phyloP scores from a whole-genome alignment of 139 green algal species.

The Picochlorum sp. region DNA sequence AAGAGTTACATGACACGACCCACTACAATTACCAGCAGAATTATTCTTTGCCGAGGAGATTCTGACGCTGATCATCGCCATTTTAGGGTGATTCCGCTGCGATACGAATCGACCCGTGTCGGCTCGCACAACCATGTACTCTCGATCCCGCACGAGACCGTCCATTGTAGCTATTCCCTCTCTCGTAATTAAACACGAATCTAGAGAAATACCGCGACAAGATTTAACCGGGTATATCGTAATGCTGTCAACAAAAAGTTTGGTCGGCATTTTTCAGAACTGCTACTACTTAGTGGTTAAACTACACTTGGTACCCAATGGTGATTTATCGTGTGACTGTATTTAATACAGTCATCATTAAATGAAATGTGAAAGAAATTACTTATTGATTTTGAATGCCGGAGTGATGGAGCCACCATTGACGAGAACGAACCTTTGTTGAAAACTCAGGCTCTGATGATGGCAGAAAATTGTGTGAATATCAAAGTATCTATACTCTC shows the following conservation, averaged over 20 bases:
- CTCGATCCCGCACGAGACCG: conserved; percentile 41
- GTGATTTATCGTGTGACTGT: no score
- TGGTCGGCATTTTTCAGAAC: no score
- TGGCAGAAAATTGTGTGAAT: conserved; percentile 16
- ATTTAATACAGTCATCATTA: no score
- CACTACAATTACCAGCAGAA: no score
- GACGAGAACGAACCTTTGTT: conserved; percentile 25
- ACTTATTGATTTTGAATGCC: conserved; percentile 5
- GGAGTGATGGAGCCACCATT: conserved; percentile 31
- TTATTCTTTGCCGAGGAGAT: no score
- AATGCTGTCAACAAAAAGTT: no score
- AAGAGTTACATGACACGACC: no score
- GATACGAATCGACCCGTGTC: not conserved
- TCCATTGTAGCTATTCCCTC: conserved; percentile 6
- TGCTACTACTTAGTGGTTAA: no score
- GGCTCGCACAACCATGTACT: conserved; percentile 40
- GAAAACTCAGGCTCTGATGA: conserved; percentile 30
- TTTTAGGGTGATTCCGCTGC: not conserved
- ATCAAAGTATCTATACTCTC: conserved; percentile 55
- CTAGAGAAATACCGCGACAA: conserved; percentile 21
- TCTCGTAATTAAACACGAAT: not conserved
- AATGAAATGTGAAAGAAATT: no score
- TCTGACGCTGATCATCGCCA: not conserved
- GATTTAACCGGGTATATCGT: conserved; percentile 49
- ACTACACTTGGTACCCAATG: no score